These are phyloP conservation scores for Calocybe gambosa DNA, from an alignment of 1,284 basidiomycete genomes.

Conservation along the genomic window DNA sequence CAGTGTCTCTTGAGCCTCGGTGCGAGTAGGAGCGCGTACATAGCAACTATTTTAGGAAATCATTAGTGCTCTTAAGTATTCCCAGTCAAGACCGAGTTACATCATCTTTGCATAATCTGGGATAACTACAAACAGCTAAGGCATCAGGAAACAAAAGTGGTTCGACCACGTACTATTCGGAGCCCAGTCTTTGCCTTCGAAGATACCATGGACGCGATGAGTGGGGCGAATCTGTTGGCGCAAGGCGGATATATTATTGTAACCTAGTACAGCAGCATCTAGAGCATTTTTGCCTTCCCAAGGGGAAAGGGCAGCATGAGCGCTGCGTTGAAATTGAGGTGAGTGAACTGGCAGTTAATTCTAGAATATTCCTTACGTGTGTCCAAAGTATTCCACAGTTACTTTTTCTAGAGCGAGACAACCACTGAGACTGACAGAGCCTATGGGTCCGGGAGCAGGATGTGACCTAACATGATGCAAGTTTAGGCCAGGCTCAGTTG, in stretches of 20 bases:
- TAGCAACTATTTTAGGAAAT: constrained; percentile 39
- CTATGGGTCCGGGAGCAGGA: constrained; percentile 53
- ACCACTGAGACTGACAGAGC: constrained; percentile 45
- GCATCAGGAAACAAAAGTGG: not conserved
- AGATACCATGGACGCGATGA: constrained; percentile 62
- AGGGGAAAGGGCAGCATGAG: constrained; percentile 64
- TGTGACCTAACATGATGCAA: constrained; percentile 41
- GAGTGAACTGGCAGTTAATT: not conserved
- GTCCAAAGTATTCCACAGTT: constrained; percentile 49
- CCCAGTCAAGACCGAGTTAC: constrained; percentile 23
- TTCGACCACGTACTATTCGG: constrained; percentile 42
- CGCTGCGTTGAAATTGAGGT: constrained; percentile 28
- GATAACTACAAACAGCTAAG: constrained; percentile 47
- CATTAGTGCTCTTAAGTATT: too few relatives aligned
- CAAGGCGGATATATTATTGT: constrained; percentile 62
- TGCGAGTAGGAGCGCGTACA: constrained; percentile 64
- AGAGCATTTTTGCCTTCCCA: constrained; percentile 76
- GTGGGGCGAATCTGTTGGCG: constrained; percentile 66
- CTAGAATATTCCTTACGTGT: constrained; percentile 40
- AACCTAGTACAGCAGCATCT: constrained; percentile 71
- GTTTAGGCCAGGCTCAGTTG: not conserved
- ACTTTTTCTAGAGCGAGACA: constrained; percentile 48
- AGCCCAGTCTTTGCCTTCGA: constrained; percentile 57
- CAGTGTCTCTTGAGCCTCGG: constrained; percentile 50
- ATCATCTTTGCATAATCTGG: constrained; percentile 70